Conservation (phyloP, 805 yeast species). For the Saccharomycopsis oosterbeekiorum region DNA sequence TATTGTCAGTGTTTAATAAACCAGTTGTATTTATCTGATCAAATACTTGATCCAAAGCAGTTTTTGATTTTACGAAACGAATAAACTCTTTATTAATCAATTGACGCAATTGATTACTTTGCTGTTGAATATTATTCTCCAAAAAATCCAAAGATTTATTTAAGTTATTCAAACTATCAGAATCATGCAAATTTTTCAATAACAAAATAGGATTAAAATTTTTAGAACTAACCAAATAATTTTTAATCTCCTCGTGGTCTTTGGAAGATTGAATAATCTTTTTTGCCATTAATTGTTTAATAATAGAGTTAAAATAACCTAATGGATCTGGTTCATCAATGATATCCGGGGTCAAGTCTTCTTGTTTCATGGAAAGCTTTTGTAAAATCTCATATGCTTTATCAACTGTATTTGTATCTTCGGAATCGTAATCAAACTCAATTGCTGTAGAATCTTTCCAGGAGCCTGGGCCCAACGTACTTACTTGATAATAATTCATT, state of each 20-base stretch:
- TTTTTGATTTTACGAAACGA: conserved; percentile 55
- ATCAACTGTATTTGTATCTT: conserved; percentile 22
- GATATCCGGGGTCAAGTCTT: conserved; percentile 20
- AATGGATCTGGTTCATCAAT: conserved; percentile 45
- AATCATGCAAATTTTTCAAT: conserved; percentile 44
- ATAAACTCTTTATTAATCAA: conserved; percentile 52
- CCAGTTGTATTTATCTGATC: conserved; percentile 39
- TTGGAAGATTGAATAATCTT: conserved; percentile 30
- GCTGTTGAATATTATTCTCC: conserved; percentile 38
- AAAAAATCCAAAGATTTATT: conserved; percentile 37
- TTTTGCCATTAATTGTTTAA: conserved; percentile 32
- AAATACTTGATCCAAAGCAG: conserved; percentile 51
- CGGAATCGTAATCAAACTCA: conserved; percentile 21
- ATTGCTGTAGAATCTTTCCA: conserved; percentile 29
- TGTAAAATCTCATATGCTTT: conserved; percentile 28
- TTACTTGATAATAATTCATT: conserved; percentile 34
- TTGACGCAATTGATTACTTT: conserved; percentile 39
- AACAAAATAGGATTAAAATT: conserved; percentile 49
- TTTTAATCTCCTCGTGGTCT: conserved; percentile 26
- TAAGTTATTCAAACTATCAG: conserved; percentile 44
- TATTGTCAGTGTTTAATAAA: conserved; percentile 9
- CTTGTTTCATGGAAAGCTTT: conserved; percentile 24
- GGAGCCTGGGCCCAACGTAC: conserved; percentile 32
- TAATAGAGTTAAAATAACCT: conserved; percentile 39
- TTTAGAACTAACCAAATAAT: conserved; percentile 46